Evolutionary conservation across 1,284 basidiomycete species (phyloP), one percentile per base, ranked within the genome.

Genomic region (Fomitopsis palustris): DNA sequence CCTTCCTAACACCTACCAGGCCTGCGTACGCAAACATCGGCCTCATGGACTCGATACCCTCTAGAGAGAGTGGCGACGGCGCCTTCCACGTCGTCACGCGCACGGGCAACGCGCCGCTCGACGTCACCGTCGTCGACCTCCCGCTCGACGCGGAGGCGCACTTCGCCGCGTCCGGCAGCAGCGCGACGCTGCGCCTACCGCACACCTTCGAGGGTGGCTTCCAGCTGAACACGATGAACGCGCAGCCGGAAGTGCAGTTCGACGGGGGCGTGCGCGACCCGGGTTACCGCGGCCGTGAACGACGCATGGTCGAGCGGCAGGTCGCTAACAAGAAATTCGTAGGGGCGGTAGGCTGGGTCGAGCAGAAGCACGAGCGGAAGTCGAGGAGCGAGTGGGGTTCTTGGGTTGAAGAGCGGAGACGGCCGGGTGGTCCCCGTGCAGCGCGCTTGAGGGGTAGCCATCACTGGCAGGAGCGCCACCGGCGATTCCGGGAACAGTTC

Each of bases 121-220:
- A 66, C 4, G 49, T 81, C 17, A 59, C 56, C 17, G 73, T 77
- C 57, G 39, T 61, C 45, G 38, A 27, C 12, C 72, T 73, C 1
- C 79, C 82, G 2, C 61, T 76, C 23, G 70, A 75, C 57, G 78
- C 76, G 17, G 58, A 65, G 17, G 67, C 81, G 39, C 29, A 63
- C 52, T 61, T 77, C 57, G 58, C 64, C 3, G 76, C 39, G n/a
- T 61, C 70, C 3, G 62, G 74, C 10, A 69, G 67, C 8, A 65
- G 59, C 0, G 69, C 74, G 2, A 49, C 63, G 23, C 70, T 77
- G 9, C 54, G 62, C 37, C 70, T 81, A 2, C 70, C 76, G 51
- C 57, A 64, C 29, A 71, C 79, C 0, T 81, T 73, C 59, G 78
- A 84, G 59, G 82, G 79, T 9, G 58, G 55, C 2, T 80, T 79